Conservation (phyloP, 1,284 basidiomycete genomes). For the Sanghuangporus sanghuang region DNA sequence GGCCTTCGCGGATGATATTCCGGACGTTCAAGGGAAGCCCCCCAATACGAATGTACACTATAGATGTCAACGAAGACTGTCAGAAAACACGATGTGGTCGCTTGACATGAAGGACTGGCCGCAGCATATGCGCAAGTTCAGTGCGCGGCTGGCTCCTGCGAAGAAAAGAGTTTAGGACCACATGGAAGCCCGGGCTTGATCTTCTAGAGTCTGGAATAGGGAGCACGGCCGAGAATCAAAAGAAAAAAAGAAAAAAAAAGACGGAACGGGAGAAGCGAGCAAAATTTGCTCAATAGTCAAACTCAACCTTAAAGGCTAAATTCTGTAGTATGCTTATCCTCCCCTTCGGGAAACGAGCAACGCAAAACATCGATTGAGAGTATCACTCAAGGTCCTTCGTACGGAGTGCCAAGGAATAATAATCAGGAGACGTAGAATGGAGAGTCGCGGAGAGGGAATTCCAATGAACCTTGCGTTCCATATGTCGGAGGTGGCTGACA, state of each 20-base stretch:
- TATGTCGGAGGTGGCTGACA: not conserved
- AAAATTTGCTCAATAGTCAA: not conserved
- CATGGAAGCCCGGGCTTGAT: not conserved
- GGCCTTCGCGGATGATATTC: not conserved
- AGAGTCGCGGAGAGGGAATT: not conserved
- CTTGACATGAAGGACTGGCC: not conserved
- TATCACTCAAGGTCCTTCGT: too few relatives aligned
- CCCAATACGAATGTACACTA: not conserved
- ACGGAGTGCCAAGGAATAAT: not conserved
- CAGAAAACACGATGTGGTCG: not conserved
- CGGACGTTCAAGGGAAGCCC: not conserved
- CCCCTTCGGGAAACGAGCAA: not conserved
- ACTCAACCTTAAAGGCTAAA: not conserved
- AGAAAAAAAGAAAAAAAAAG: too few relatives aligned
- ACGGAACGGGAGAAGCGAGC: not conserved
- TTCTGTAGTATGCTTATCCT: not conserved
- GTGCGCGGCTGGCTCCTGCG: not conserved
- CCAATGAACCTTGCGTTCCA: not conserved
- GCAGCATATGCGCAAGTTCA: not conserved
- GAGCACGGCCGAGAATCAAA: not conserved
- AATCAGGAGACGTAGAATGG: not conserved
- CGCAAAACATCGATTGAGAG: not conserved
- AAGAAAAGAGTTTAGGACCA: not conserved
- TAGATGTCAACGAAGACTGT: constrained; percentile 1
- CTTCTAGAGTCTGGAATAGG: not conserved